Evolutionary conservation across 176 grass and related monocot genomes (phyloP), one percentile per base, ranked within the genome.

Genomic region (Ananas comosus): DNA sequence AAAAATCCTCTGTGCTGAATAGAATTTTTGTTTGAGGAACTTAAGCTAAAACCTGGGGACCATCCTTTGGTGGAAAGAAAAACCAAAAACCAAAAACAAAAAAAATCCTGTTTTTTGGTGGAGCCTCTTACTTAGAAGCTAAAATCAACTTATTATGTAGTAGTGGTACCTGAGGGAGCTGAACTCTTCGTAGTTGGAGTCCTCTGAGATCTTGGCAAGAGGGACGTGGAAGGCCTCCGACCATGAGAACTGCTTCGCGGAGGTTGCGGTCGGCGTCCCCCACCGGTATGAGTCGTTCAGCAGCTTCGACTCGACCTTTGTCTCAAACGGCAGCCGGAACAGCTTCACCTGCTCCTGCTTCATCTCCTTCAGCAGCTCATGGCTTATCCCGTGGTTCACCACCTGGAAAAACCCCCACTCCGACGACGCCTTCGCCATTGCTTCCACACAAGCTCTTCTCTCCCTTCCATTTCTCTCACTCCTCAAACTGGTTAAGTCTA

Each of bases 331-430:
- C 33, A 64, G 76, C 63, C 53, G 70, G 49, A 83, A 83, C 51
- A 83, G 16, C 3, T 58, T 78, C 8, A 73, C 17, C 58, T 83
- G 81, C 13, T 83, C 70, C 33, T 10, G 49, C 14, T 48, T 77
- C 63, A 78, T 25, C 14, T 58, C 53, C 9, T 27, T 25, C 51
- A 74, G 52, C 33, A 83, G 64, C 48, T 67, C 61, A 2, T 50
- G 21, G 29, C 63, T 56, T 27, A 78, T 64, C 18, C 81, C 74
- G 51, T 83, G 80, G 61, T 78, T 71, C 51, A 72, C 47, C n/a
- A 78, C 68, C 69, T 83, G 74, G 65, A 83, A 83, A 64, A 83
- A 77, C 13, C 80, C 80, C 81, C 81, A 83, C 58, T 78, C 81
- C 12, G 68, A 24, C 48, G 81, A 65, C 1, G 75, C 81, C 10